Evolutionary conservation across 2,329 filamentous ascomycete species (phyloP).

Genomic region (Xylariaceae sp.): DNA sequence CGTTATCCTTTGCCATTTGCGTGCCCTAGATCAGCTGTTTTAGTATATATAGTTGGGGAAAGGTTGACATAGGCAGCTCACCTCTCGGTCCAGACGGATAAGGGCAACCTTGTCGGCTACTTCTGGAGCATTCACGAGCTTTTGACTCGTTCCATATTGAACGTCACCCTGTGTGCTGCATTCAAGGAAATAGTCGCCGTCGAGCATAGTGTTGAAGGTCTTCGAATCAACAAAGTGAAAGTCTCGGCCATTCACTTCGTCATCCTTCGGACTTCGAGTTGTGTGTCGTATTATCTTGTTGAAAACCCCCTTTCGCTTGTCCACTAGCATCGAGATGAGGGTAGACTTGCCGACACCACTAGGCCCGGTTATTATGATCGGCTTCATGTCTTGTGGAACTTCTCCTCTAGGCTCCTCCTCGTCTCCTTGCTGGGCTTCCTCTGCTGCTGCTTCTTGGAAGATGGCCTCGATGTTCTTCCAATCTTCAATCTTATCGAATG

Average conservation of each 20-base stretch:
- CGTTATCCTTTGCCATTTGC: constrained; percentile 53
- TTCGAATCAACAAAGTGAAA: constrained; percentile 53
- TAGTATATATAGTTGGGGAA: constrained; percentile 1
- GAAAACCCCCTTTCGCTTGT: constrained; percentile 61
- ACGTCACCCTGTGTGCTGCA: constrained; percentile 45
- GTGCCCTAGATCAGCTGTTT: constrained; percentile 39
- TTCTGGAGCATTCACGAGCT: constrained; percentile 46
- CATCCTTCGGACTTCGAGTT: constrained; percentile 44
- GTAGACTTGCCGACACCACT: constrained; percentile 58
- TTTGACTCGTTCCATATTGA: constrained; percentile 53
- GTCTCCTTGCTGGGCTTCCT: constrained; percentile 33
- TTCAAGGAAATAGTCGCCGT: constrained; percentile 56
- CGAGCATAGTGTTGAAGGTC: constrained; percentile 53
- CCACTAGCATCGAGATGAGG: constrained; percentile 57
- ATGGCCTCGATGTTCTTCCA: constrained; percentile 62
- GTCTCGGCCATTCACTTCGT: constrained; percentile 47
- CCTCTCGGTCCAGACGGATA: constrained; percentile 49
- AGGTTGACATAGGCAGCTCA: constrained; percentile 32
- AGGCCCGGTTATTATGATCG: constrained; percentile 65
- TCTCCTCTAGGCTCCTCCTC: constrained; percentile 24
- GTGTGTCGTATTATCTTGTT: constrained; percentile 52
- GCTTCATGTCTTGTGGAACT: constrained; percentile 43
- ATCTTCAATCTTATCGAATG: constrained; percentile 85
- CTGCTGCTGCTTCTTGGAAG: constrained; percentile 42
- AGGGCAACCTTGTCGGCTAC: constrained; percentile 56